A percentile compares a stretch with the other conserved stretches of the same genome.
Evolutionary conservation across 768 basidiomycete genomes (phyloP).

Genomic region (Mycena latifolia): DNA sequence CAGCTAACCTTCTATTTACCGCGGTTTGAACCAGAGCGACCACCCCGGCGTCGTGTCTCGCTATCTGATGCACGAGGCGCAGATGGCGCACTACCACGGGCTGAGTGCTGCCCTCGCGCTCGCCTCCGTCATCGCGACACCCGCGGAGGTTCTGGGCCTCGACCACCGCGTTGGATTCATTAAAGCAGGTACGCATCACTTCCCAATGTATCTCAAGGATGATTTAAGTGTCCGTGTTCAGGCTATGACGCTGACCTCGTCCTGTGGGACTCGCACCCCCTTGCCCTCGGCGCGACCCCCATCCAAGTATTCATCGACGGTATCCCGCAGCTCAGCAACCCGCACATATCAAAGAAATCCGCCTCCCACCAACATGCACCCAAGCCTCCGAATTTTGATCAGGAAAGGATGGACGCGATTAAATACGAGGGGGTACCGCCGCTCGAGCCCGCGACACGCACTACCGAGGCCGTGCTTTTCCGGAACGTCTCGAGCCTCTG

Average conservation of each 20-base stretch:
- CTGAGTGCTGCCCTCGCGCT: constrained; percentile 76
- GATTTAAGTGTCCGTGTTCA: too few species aligned
- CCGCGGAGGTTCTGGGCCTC: constrained; percentile 78
- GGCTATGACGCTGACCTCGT: constrained; percentile 85
- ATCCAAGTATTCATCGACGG: constrained; percentile 90
- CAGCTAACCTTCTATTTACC: not conserved
- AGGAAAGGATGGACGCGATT: constrained; percentile 66
- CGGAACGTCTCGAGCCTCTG: constrained; percentile 61
- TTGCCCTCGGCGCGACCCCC: constrained; percentile 83
- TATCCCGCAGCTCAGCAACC: constrained; percentile 71
- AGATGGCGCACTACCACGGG: constrained; percentile 82
- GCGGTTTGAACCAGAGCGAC: constrained; percentile 61
- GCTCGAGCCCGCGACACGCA: constrained; percentile 56
- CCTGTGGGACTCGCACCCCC: constrained; percentile 83
- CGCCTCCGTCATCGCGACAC: constrained; percentile 76
- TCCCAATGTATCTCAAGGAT: too few species aligned
- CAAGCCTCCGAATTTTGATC: constrained; percentile 68
- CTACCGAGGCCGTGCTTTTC: constrained; percentile 65
- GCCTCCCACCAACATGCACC: constrained; percentile 63
- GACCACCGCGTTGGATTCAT: constrained; percentile 85
- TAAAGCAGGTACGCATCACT: constrained; percentile 64
- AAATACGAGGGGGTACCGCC: constrained; percentile 77
- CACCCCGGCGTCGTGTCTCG: constrained; percentile 75
- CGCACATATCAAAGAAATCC: constrained; percentile 66
- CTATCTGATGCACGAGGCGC: constrained; percentile 81